phyloP scores from a whole-genome alignment of 257 asterid genomes.

The Voacanga thouarsii region DNA sequence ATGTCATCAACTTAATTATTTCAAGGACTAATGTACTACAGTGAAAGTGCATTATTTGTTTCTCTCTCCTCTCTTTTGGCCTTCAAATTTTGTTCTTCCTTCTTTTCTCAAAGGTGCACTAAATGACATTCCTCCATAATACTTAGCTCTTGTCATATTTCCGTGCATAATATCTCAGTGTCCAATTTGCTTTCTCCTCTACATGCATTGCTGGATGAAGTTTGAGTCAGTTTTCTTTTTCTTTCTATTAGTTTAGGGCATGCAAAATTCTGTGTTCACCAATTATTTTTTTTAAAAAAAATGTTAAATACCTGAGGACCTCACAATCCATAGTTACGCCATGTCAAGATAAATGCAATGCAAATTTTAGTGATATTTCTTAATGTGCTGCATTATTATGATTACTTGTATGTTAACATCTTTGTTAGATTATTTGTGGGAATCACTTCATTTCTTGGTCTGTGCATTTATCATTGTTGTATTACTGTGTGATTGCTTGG shows the following conservation, averaged over 20 bases:
- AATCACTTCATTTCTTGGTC: background rate
- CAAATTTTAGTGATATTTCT: background rate
- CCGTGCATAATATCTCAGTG: background rate
- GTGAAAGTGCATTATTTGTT: background rate
- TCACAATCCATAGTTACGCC: background rate
- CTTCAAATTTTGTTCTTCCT: background rate
- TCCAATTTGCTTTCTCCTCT: no score
- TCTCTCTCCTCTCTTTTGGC: background rate
- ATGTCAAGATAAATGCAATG: background rate
- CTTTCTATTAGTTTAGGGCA: background rate
- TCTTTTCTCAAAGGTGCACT: background rate
- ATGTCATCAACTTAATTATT: conserved; percentile 19
- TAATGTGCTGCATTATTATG: background rate
- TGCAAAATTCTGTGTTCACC: background rate
- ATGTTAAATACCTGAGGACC: no score
- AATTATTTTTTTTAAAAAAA: background rate
- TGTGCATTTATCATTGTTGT: background rate
- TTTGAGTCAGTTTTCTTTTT: background rate
- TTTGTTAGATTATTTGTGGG: background rate
- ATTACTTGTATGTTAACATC: background rate
- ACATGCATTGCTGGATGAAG: background rate
- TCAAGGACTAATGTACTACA: background rate
- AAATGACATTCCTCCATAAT: background rate
- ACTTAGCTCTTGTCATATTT: background rate
- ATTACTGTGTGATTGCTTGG: background rate